Percentiles rank a stretch among this genome's conserved stretches.
These are phyloP conservation scores for Bruguiera hainesii DNA, from an alignment of 441 rosid species.

Conservation along the genomic window DNA sequence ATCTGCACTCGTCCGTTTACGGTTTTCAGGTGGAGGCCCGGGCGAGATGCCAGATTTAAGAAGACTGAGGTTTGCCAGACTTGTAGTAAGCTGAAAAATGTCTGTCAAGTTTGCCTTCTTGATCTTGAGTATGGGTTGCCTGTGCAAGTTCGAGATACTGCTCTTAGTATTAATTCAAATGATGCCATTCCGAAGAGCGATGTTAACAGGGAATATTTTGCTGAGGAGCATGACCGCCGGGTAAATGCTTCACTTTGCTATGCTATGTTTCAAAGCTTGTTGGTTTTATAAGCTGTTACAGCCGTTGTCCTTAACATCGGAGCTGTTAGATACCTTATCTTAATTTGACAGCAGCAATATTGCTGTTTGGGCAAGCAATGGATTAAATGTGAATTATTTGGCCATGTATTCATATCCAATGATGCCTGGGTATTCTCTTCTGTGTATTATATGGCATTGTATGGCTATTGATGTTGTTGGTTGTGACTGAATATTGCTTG, in stretches of 20 bases:
- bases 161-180: slow-evolving; percentile 75
- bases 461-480: neutral
- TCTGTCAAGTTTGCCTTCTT: slow-evolving; percentile 93
- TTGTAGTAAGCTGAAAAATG: slow-evolving; percentile 93
- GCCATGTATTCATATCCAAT: too few species aligned
- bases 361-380: too few species aligned
- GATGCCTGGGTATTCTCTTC: too few species aligned
- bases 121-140: slow-evolving; percentile 97
- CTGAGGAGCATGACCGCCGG: slow-evolving; percentile 94
- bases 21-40: slow-evolving; percentile 97
- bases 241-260: slow-evolving; percentile 27
- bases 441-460: neutral
- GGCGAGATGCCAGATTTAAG: slow-evolving; percentile 89
- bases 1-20: slow-evolving; percentile 93
- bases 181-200: slow-evolving; percentile 96
- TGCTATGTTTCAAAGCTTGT: neutral
- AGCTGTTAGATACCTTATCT: too few species aligned
- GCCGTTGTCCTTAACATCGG: neutral
- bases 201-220: slow-evolving; percentile 90
- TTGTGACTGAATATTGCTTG: neutral
- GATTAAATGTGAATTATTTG: too few species aligned
- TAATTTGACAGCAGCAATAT: too few species aligned
- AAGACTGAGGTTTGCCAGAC: slow-evolving; percentile 92
- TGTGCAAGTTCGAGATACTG: slow-evolving; percentile 93
- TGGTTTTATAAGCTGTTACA: too few species aligned